Conservation (phyloP, 345 rosid genomes). For the Noccaea bulbosa region DNA sequence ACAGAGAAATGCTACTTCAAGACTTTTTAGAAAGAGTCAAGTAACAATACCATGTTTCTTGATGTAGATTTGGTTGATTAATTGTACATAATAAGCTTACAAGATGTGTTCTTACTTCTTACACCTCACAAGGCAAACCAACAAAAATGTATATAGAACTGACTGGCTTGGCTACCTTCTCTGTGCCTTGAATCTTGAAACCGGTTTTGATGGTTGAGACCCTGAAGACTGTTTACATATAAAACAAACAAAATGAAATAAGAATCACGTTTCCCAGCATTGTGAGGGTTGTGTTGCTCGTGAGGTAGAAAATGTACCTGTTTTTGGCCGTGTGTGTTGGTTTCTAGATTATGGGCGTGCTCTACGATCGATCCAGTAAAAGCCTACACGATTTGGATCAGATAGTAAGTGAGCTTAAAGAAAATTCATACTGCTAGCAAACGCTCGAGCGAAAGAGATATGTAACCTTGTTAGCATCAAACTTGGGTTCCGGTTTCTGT, state of each 20-base stretch:
- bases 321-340: constrained; percentile 35
- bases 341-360: constrained; percentile 47
- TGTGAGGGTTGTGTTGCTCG: not conserved
- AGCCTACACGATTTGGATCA: constrained; percentile 52
- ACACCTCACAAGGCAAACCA: constrained; percentile 20
- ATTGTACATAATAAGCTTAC: constrained; percentile 26
- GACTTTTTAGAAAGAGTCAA: constrained; percentile 44
- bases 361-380: constrained; percentile 78
- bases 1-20: constrained; percentile 56
- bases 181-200: constrained; percentile 83
- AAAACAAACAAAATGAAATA: constrained; percentile 19
- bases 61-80: constrained; percentile 6
- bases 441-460: constrained; percentile 3
- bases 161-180: constrained; percentile 50
- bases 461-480: constrained; percentile 56
- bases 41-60: constrained; percentile 5
- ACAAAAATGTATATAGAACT: constrained; percentile 19
- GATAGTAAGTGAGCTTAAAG: constrained; percentile 13
- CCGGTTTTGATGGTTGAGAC: constrained; percentile 67
- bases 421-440: not conserved
- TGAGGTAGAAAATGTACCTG: constrained; percentile 51
- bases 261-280: constrained; percentile 21
- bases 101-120: constrained; percentile 20
- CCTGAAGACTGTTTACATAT: constrained; percentile 50
- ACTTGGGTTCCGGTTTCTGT: constrained; percentile 47